A percentile compares a stretch with the other conserved stretches of the same genome.
Evolutionary conservation across 305 asterid genomes (phyloP).

Genomic region (Solanum hybrid): DNA sequence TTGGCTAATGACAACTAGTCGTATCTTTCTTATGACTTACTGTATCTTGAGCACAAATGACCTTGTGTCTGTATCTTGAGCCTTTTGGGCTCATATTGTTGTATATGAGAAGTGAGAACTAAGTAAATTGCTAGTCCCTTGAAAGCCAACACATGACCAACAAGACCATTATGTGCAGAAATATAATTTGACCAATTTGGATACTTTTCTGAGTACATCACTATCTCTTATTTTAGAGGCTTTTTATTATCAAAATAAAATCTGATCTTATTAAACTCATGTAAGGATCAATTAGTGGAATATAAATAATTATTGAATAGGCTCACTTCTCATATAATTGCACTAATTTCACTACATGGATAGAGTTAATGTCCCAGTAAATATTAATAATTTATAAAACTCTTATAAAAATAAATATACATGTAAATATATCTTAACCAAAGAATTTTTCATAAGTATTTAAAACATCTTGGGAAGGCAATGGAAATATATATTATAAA

Average conservation of each 20-base stretch:
- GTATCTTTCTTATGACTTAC: neutral
- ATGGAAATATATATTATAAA: neutral
- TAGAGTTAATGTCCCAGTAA: neutral
- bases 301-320: neutral
- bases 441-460: neutral
- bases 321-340: neutral
- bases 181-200: neutral
- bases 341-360: neutral
- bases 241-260: neutral
- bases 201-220: neutral
- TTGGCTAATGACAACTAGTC: neutral
- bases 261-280: neutral
- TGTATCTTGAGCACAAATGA: neutral
- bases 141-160: neutral
- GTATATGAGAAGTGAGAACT: neutral
- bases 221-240: neutral
- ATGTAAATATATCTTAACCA: neutral
- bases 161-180: neutral
- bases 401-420: neutral
- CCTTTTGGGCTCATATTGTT: neutral
- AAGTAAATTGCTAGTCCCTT: neutral
- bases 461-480: neutral
- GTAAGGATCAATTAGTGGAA: neutral
- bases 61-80: neutral
- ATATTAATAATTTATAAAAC: neutral